Conservation (phyloP, 306 rosid species). For the Cicer chorassanicum region DNA sequence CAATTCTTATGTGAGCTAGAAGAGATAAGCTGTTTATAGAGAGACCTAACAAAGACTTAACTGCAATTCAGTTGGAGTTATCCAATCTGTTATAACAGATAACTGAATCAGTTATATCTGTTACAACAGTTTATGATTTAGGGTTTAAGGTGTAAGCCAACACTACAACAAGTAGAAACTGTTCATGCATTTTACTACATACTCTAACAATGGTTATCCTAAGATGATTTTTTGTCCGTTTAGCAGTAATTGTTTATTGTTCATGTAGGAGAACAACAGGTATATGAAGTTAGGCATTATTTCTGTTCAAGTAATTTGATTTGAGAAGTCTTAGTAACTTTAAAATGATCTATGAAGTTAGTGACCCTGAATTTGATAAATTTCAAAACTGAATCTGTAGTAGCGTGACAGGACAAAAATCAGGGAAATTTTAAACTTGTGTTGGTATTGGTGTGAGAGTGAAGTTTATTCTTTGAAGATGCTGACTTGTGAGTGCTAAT, state of each 20-base stretch:
- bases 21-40: neutral
- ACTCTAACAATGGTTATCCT: neutral
- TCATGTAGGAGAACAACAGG: slow-evolving; percentile 11
- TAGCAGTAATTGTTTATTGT: slow-evolving; percentile 9
- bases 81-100: neutral
- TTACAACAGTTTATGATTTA: neutral
- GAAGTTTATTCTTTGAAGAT: slow-evolving; percentile 27
- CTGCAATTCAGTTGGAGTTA: neutral
- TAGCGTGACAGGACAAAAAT: neutral
- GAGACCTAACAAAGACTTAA: neutral
- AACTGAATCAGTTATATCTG: neutral
- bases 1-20: neutral
- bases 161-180: neutral
- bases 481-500: neutral
- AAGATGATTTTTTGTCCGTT: neutral
- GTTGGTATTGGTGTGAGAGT: neutral
- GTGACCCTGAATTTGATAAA: neutral
- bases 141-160: neutral
- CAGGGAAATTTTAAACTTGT: neutral
- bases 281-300: neutral
- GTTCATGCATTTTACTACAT: neutral
- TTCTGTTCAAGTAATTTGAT: slow-evolving; percentile 2
- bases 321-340: slow-evolving; percentile 3
- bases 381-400: slow-evolving; percentile 1
- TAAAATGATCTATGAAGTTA: slow-evolving; percentile 3